phyloP scores from a whole-genome alignment of 345 rosid genomes.

The Citrus australasica region DNA sequence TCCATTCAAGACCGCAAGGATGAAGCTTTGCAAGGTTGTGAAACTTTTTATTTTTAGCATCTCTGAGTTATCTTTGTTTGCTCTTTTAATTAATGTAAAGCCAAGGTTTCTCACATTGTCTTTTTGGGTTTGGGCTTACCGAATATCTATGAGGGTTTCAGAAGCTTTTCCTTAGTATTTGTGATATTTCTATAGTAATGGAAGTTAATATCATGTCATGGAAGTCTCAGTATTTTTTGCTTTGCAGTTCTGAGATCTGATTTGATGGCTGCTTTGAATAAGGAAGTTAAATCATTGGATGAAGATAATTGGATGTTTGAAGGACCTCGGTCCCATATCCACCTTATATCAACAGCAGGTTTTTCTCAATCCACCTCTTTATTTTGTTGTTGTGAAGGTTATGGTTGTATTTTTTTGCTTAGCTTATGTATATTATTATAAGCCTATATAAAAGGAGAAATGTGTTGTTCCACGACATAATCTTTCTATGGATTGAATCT shows the following conservation, averaged over 20 bases:
- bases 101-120: too few relatives aligned
- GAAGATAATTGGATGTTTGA: conserved; percentile 93
- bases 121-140: too few relatives aligned
- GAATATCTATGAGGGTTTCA: background rate
- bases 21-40: conserved; percentile 50
- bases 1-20: conserved; percentile 66
- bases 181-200: background rate
- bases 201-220: background rate
- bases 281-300: conserved; percentile 84
- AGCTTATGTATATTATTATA: background rate
- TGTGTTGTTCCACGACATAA: background rate
- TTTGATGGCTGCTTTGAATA: conserved; percentile 63
- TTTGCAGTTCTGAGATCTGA: conserved; percentile 75
- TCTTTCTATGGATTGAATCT: background rate
- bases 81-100: background rate
- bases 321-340: conserved; percentile 86
- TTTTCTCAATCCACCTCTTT: conserved; percentile 10
- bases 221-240: background rate
- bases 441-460: background rate
- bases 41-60: background rate
- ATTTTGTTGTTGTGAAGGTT: background rate
- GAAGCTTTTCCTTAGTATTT: background rate
- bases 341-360: conserved; percentile 76
- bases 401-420: background rate
- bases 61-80: background rate